phyloP scores from a whole-genome alignment of 768 basidiomycete species.

The Mycena leptocephala region DNA sequence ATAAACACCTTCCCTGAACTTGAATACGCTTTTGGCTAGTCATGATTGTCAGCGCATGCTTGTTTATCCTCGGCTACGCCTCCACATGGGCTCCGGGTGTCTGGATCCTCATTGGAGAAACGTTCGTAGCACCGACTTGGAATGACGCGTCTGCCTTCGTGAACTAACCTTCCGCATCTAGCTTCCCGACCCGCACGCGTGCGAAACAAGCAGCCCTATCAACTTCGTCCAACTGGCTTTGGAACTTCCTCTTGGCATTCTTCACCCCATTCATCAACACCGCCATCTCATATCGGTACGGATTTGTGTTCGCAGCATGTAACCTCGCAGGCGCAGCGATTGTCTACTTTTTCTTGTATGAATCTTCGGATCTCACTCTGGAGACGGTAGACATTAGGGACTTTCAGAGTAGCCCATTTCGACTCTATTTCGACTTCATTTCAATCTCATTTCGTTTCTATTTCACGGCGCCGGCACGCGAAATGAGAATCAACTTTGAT shows the following conservation, averaged over 20 bases:
- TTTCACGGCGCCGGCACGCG: too few relatives aligned
- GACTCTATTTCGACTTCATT: too few relatives aligned
- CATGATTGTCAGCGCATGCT: slow-evolving; percentile 78
- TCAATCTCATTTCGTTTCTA: too few relatives aligned
- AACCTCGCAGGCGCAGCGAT: slow-evolving; percentile 73
- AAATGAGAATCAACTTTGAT: too few relatives aligned
- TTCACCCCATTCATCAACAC: slow-evolving; percentile 83
- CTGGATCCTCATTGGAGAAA: slow-evolving; percentile 87
- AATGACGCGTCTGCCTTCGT: slow-evolving; percentile 17
- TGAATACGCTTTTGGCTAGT: slow-evolving; percentile 48
- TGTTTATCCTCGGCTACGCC: slow-evolving; percentile 83
- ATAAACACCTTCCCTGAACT: neutral
- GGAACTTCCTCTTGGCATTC: slow-evolving; percentile 83
- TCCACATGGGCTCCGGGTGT: slow-evolving; percentile 83
- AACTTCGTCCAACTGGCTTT: slow-evolving; percentile 77
- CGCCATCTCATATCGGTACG: slow-evolving; percentile 74
- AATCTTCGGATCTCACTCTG: slow-evolving; percentile 76
- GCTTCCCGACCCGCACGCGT: slow-evolving; percentile 79
- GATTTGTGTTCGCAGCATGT: slow-evolving; percentile 82
- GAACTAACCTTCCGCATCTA: slow-evolving; percentile 24
- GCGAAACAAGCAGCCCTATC: slow-evolving; percentile 81
- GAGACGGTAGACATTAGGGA: slow-evolving; percentile 76
- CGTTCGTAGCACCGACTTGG: slow-evolving; percentile 41
- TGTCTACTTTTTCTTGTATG: slow-evolving; percentile 85
- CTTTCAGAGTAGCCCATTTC: too few relatives aligned